Conservation (phyloP, 805 yeast genomes). For the Danielia reshetovae region DNA sequence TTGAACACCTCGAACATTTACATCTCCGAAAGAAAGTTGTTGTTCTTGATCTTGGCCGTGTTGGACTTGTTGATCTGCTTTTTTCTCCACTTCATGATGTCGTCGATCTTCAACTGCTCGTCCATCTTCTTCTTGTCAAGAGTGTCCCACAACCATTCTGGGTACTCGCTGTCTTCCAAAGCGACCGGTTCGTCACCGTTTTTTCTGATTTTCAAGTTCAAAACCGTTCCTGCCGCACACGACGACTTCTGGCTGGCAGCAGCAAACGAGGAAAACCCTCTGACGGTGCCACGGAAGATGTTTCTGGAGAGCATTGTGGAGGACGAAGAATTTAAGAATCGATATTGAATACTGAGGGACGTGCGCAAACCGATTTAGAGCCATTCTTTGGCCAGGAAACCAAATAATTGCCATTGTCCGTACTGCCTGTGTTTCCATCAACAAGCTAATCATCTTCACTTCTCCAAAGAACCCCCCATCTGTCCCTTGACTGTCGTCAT, state of each 20-base stretch:
- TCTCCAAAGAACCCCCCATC: too few relatives aligned
- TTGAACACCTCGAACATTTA: conserved; percentile 18
- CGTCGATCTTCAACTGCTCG: conserved; percentile 53
- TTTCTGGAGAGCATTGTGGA: conserved; percentile 2
- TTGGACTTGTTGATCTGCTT: conserved; percentile 66
- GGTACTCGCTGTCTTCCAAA: conserved; percentile 81
- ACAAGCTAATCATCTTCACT: too few relatives aligned
- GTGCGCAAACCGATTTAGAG: conserved; percentile 5
- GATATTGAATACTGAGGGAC: background rate
- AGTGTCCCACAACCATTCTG: conserved; percentile 90
- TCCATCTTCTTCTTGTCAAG: conserved; percentile 64
- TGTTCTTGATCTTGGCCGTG: conserved; percentile 66
- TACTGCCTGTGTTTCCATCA: too few relatives aligned
- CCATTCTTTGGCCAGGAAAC: too few relatives aligned
- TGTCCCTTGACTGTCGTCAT: too few relatives aligned
- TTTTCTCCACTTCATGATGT: conserved; percentile 61
- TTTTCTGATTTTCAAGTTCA: conserved; percentile 71
- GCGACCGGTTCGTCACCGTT: conserved; percentile 88
- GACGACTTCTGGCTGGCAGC: conserved; percentile 33
- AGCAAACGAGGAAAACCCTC: conserved; percentile 8
- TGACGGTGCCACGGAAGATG: conserved; percentile 1
- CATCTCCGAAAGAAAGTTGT: conserved; percentile 61
- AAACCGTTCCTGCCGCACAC: conserved; percentile 67
- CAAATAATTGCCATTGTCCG: too few relatives aligned
- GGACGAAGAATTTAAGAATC: background rate